These are phyloP conservation scores for Angomonas deanei DNA, from an alignment of 208 protist genomes.

Conservation along the genomic window DNA sequence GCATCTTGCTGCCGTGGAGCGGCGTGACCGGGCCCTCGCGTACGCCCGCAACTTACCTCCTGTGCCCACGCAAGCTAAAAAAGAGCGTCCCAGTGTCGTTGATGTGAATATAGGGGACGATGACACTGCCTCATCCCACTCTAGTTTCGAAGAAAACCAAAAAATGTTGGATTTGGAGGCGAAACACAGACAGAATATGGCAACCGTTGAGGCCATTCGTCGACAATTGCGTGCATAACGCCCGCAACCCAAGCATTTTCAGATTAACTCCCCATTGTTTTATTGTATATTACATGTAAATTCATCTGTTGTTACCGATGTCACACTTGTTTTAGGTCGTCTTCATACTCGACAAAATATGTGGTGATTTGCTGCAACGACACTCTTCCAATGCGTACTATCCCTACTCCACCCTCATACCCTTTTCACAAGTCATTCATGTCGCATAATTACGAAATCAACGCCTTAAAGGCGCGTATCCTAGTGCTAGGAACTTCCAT, in stretches of 20 bases:
- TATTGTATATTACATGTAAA: no score
- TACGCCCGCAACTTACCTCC: neutral
- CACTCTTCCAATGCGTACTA: no score
- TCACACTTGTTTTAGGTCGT: no score
- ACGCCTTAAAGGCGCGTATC: conserved; percentile 38
- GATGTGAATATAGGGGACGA: neutral
- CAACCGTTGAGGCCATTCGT: conserved; percentile 43
- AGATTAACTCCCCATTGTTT: no score
- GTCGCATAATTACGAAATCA: conserved; percentile 5
- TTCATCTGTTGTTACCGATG: no score
- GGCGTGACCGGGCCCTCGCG: neutral
- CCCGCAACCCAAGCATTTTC: no score
- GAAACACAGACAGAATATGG: conserved; percentile 40
- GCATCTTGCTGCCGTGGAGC: neutral
- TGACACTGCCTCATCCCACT: neutral
- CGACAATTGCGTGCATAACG: conserved; percentile 24
- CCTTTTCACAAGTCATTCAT: no score
- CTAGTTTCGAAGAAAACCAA: neutral
- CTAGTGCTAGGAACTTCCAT: conserved; percentile 26
- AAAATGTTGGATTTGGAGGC: conserved; percentile 44
- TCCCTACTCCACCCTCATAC: no score
- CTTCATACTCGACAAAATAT: no score
- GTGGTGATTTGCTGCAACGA: no score
- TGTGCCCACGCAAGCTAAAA: neutral
- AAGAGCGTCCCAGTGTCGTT: neutral